phyloP scores from a whole-genome alignment of 345 rosid genomes.

The Microthlaspi erraticum region DNA sequence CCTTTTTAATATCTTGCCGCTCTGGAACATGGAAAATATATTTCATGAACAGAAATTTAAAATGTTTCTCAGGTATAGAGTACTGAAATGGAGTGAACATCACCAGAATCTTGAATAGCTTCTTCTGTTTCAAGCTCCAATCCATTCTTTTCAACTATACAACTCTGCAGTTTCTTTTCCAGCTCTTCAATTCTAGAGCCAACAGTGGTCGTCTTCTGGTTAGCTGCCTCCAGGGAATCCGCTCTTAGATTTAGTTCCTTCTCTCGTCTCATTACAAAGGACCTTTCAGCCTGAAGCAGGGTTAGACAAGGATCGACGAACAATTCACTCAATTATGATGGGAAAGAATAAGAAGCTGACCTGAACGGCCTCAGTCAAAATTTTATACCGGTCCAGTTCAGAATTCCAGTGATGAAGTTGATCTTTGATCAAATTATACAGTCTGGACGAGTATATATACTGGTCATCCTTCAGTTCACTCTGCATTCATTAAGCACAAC shows the following conservation, averaged over 20 bases:
- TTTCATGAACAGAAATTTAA: conserved; percentile 30
- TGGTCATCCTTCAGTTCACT: conserved; percentile 83
- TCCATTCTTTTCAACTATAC: conserved; percentile 81
- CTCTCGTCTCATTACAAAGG: conserved; percentile 72
- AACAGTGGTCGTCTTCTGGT: conserved; percentile 51
- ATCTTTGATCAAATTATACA: conserved; percentile 71
- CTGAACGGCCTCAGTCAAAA: conserved; percentile 70
- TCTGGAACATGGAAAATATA: conserved; percentile 55
- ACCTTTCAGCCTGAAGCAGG: conserved; percentile 75
- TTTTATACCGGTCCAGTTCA: conserved; percentile 74
- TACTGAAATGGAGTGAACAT: conserved; percentile 35
- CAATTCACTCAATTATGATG: conserved; percentile 23
- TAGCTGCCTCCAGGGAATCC: conserved; percentile 71
- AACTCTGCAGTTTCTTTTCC: conserved; percentile 73
- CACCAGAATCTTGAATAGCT: conserved; percentile 84
- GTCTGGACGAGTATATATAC: conserved; percentile 66
- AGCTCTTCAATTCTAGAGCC: conserved; percentile 72
- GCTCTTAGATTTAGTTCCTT: conserved; percentile 71
- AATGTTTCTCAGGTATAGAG: conserved; percentile 15
- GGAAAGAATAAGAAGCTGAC: conserved; percentile 49
- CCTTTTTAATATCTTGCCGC: conserved; percentile 81
- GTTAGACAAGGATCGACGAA: conserved; percentile 42
- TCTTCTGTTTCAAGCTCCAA: conserved; percentile 87
- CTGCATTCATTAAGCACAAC: conserved; percentile 49
- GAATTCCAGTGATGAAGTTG: conserved; percentile 80